phyloP scores from a whole-genome alignment of 2,329 filamentous ascomycete species.

The Apiospora pterosperma region DNA sequence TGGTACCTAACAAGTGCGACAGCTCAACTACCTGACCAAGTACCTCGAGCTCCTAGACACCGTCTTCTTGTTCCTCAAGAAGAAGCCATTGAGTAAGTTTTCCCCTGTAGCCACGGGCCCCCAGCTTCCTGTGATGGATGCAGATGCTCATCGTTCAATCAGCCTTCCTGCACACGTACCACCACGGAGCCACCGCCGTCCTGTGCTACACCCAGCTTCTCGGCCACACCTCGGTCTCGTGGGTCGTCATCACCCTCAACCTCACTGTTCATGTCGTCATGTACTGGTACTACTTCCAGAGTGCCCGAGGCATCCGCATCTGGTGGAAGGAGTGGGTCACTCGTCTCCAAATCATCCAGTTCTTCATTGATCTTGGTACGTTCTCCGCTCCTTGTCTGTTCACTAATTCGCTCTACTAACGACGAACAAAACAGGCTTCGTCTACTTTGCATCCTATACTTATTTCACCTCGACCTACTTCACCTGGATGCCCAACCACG shows the following conservation, averaged over 20 bases:
- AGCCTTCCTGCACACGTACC: slow-evolving; percentile 98
- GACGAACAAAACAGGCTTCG: slow-evolving; percentile 62
- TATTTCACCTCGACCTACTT: slow-evolving; percentile 96
- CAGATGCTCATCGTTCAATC: slow-evolving; percentile 13
- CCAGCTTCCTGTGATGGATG: neutral
- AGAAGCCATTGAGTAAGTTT: slow-evolving; percentile 84
- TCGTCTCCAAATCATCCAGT: slow-evolving; percentile 93
- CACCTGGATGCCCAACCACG: slow-evolving; percentile 75
- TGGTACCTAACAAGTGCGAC: slow-evolving; percentile 5
- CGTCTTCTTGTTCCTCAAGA: slow-evolving; percentile 96
- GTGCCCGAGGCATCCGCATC: slow-evolving; percentile 87
- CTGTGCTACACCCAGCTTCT: slow-evolving; percentile 98
- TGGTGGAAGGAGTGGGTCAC: slow-evolving; percentile 99
- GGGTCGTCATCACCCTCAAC: slow-evolving; percentile 92
- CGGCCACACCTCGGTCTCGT: slow-evolving; percentile 88
- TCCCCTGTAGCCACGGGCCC: neutral
- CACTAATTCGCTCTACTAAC: neutral
- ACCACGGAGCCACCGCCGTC: slow-evolving; percentile 93
- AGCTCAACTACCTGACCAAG: slow-evolving; percentile 98
- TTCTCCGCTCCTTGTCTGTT: slow-evolving; percentile 10
- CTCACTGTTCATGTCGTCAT: slow-evolving; percentile 94
- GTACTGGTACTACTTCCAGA: slow-evolving; percentile 99
- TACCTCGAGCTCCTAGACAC: slow-evolving; percentile 95
- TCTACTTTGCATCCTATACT: slow-evolving; percentile 99
- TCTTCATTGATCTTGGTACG: slow-evolving; percentile 92